These are phyloP conservation scores for Tylopilus felleus DNA, from an alignment of 768 basidiomycete species.

Conservation along the genomic window DNA sequence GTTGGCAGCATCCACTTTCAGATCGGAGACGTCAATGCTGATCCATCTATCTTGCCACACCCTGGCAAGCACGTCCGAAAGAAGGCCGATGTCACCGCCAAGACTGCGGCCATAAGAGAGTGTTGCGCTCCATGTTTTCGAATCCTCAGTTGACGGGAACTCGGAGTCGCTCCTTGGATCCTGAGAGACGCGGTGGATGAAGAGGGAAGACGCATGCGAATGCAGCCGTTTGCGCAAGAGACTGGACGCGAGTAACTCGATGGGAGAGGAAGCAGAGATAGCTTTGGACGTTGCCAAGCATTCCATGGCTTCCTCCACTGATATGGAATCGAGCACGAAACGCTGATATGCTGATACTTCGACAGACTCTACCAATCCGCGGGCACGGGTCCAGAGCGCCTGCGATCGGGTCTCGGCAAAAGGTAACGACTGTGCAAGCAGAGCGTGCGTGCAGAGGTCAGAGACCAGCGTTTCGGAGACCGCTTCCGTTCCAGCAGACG, in stretches of 20 bases:
- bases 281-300: conserved; percentile 29
- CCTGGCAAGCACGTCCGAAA: conserved; percentile 56
- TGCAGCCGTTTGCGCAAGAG: conserved; percentile 52
- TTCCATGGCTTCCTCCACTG: conserved; percentile 50
- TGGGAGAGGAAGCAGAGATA: conserved; percentile 30
- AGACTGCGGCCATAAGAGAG: conserved; percentile 61
- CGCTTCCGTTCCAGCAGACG: background rate
- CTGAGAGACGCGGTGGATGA: conserved; percentile 44
- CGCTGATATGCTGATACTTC: conserved; percentile 46
- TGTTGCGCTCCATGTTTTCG: conserved; percentile 44
- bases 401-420: conserved; percentile 42
- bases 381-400: conserved; percentile 41
- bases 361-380: conserved; percentile 22
- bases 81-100: conserved; percentile 52
- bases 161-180: conserved; percentile 14
- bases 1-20: conserved; percentile 32
- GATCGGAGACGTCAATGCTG: conserved; percentile 28
- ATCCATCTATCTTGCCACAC: conserved; percentile 45
- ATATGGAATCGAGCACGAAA: conserved; percentile 50
- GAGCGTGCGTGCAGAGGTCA: conserved; percentile 55
- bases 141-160: conserved; percentile 21
- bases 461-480: conserved; percentile 37
- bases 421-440: conserved; percentile 44
- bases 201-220: conserved; percentile 50
- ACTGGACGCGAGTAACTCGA: conserved; percentile 49